Evolutionary conservation across 257 asterid genomes (phyloP).

Genomic region (Primulina eburnea): DNA sequence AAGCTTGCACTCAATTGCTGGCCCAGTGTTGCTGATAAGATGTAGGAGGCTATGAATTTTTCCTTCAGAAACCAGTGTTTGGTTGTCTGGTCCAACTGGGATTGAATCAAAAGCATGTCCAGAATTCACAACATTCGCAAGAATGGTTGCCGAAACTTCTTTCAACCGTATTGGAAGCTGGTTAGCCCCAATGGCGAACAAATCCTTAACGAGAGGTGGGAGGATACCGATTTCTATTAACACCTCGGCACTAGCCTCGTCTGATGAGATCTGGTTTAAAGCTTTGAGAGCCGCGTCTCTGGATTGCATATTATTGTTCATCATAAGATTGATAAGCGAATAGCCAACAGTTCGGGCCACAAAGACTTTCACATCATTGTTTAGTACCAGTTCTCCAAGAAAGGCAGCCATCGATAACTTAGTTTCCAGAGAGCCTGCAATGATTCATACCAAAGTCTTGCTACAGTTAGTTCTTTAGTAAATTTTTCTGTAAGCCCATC

Average conservation of each 20-base stretch:
- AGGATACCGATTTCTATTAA: slow-evolving; percentile 87
- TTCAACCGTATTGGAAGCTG: slow-evolving; percentile 69
- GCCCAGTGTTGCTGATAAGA: slow-evolving; percentile 94
- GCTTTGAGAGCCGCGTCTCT: slow-evolving; percentile 93
- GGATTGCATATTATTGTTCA: slow-evolving; percentile 44
- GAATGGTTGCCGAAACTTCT: slow-evolving; percentile 87
- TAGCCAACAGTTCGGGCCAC: slow-evolving; percentile 72
- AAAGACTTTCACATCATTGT: slow-evolving; percentile 71
- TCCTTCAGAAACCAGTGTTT: slow-evolving; percentile 80
- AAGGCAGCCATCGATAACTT: slow-evolving; percentile 82
- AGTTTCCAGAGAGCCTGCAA: slow-evolving; percentile 79
- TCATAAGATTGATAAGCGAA: slow-evolving; percentile 76
- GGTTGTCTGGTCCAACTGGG: slow-evolving; percentile 74
- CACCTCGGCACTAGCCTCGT: slow-evolving; percentile 75
- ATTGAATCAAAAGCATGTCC: slow-evolving; percentile 69
- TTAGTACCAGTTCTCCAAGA: slow-evolving; percentile 84
- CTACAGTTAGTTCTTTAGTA: background rate
- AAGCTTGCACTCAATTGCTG: slow-evolving; percentile 90
- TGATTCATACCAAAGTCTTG: background rate
- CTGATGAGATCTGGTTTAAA: slow-evolving; percentile 76
- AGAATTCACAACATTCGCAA: slow-evolving; percentile 76
- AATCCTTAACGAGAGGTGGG: slow-evolving; percentile 89
- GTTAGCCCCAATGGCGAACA: slow-evolving; percentile 67
- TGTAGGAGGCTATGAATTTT: slow-evolving; percentile 68
- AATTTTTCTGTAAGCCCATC: background rate